A percentile compares a stretch with the other conserved stretches of the same genome.
Evolutionary conservation across 148 eudicot species (phyloP).

Genomic region (Heliamphora exappendiculata): DNA sequence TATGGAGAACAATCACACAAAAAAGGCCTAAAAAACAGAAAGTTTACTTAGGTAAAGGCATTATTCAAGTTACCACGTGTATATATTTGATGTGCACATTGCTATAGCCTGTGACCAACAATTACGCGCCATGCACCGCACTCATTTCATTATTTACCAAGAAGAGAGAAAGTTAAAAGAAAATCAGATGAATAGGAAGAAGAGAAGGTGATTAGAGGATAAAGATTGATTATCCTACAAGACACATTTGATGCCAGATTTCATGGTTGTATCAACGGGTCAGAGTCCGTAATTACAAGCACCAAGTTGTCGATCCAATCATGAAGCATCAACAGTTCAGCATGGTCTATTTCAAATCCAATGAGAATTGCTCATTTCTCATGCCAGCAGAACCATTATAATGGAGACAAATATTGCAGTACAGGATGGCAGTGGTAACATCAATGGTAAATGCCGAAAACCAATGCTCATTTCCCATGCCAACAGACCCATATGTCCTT

Average conservation of each 20-base stretch:
- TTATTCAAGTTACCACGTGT: neutral
- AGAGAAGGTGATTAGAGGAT: neutral
- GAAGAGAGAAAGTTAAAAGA: neutral
- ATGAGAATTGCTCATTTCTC: neutral
- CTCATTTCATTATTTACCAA: neutral
- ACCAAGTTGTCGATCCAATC: neutral
- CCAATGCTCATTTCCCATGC: neutral
- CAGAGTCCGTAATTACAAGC: neutral
- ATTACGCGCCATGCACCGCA: neutral
- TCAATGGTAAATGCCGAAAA: neutral
- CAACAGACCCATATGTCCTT: neutral
- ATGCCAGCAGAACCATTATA: neutral
- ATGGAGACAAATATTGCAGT: neutral
- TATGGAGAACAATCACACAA: slow-evolving; percentile 4
- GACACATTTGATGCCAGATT: neutral
- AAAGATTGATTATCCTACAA: neutral
- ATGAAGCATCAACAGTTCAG: neutral
- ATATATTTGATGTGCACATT: neutral
- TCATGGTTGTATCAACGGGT: neutral
- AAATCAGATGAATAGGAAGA: neutral
- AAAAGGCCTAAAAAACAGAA: neutral
- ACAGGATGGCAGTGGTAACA: neutral
- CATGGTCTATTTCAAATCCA: neutral
- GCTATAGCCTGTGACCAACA: neutral
- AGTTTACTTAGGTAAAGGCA: neutral